Percentiles rank a stretch among this genome's conserved stretches.
These are phyloP conservation scores for Fallopia convolvulus DNA, from an alignment of 148 eudicot species.

Conservation along the genomic window DNA sequence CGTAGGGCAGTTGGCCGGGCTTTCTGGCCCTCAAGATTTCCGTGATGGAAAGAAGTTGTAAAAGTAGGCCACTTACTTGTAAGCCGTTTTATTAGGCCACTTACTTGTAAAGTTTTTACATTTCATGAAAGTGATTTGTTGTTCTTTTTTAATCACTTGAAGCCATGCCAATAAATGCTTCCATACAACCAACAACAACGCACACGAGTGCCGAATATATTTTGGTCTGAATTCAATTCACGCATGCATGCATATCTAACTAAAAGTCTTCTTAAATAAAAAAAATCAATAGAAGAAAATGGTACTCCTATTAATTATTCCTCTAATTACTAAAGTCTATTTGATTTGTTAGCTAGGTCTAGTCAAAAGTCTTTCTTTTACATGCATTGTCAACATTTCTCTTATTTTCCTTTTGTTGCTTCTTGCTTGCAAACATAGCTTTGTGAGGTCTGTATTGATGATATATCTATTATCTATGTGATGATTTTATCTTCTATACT, in stretches of 20 bases:
- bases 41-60: not conserved
- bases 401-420: not conserved
- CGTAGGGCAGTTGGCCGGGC: not conserved
- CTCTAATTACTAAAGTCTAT: not conserved
- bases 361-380: conserved; percentile 4
- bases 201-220: conserved; percentile 9
- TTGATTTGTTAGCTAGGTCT: not conserved
- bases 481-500: too few relatives aligned
- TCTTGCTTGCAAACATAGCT: not conserved
- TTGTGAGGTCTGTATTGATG: not conserved
- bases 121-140: conserved; percentile 5
- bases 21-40: not conserved
- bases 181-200: not conserved
- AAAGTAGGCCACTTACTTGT: not conserved
- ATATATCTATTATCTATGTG: not conserved
- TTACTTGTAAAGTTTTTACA: not conserved
- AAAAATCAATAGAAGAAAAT: not conserved
- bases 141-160: not conserved
- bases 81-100: not conserved
- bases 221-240: not conserved
- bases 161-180: conserved; percentile 3
- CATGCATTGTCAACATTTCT: not conserved
- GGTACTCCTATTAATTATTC: not conserved
- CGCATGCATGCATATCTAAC: not conserved
- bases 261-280: not conserved